Percentiles rank a stretch among this genome's conserved stretches.
These are phyloP conservation scores for Colletotrichum falcatum DNA, from an alignment of 2,329 filamentous ascomycete genomes.

Conservation along the genomic window DNA sequence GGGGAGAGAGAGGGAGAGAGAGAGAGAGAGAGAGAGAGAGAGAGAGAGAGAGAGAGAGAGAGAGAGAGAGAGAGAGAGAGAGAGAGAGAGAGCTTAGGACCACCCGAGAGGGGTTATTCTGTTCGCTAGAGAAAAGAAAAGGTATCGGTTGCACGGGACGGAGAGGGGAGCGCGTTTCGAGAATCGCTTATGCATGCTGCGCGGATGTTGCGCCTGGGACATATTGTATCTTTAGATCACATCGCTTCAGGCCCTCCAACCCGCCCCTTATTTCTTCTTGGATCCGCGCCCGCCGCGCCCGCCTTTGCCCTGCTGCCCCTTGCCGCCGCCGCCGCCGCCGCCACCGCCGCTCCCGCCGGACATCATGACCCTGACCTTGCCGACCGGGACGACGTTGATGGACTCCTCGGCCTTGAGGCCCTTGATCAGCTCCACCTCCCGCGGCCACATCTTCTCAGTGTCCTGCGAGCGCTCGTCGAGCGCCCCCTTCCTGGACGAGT, in stretches of 20 bases:
- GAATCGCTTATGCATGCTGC: not conserved
- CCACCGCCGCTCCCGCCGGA: conserved; percentile 64
- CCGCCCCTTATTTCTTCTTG: conserved; percentile 52
- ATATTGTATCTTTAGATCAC: not conserved
- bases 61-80: too few relatives aligned
- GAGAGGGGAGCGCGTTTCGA: not conserved
- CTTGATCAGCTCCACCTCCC: conserved; percentile 87
- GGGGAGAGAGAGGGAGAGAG: too few relatives aligned
- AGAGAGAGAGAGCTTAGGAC: too few relatives aligned
- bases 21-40: too few relatives aligned
- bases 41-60: too few relatives aligned
- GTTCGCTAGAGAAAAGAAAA: too few relatives aligned
- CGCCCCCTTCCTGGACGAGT: conserved; percentile 67
- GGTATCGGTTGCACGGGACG: not conserved
- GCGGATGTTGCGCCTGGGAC: not conserved
- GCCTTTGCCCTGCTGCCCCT: conserved; percentile 49
- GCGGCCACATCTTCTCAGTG: conserved; percentile 83
- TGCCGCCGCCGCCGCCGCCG: conserved; percentile 54
- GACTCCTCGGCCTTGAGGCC: conserved; percentile 85
- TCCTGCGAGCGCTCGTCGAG: conserved; percentile 72
- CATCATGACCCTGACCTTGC: conserved; percentile 84
- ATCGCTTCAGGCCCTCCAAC: not conserved
- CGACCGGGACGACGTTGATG: conserved; percentile 82
- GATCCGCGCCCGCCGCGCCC: conserved; percentile 56
- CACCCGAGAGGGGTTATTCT: too few relatives aligned